These are phyloP conservation scores for Cyclotella atomus DNA, from an alignment of 108 stramenopile genomes.

Conservation along the genomic window DNA sequence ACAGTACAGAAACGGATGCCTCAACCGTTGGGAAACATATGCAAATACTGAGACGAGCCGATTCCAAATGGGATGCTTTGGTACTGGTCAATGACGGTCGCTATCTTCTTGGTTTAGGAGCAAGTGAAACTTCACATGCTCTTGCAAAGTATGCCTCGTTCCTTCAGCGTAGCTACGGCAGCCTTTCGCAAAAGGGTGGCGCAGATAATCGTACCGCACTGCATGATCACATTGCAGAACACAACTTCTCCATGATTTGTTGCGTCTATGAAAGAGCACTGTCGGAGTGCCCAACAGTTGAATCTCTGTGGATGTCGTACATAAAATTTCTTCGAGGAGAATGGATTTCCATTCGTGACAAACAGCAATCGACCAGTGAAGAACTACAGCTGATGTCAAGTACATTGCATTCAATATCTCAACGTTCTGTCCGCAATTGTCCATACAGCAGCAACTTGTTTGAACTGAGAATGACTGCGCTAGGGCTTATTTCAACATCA, in stretches of 20 bases:
- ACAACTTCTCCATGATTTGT: conserved; percentile 24
- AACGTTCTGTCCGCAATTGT: conserved; percentile 83
- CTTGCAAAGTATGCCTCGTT: conserved; percentile 59
- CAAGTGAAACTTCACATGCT: conserved; percentile 51
- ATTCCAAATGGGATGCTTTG: conserved; percentile 36
- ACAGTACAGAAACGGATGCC: conserved; percentile 17
- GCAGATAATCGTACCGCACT: conserved; percentile 7
- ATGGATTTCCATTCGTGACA: conserved; percentile 19
- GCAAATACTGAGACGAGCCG: conserved; percentile 32
- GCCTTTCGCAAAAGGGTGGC: conserved; percentile 29
- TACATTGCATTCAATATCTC: conserved; percentile 53
- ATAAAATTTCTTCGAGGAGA: conserved; percentile 55
- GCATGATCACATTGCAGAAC: conserved; percentile 26
- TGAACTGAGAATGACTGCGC: conserved; percentile 52
- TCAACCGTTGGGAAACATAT: conserved; percentile 38
- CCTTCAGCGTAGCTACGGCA: conserved; percentile 34
- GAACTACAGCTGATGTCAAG: conserved; percentile 20
- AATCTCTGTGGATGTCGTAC: conserved; percentile 77
- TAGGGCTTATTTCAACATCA: conserved; percentile 43
- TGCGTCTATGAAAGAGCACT: conserved; percentile 78
- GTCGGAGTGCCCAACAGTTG: conserved; percentile 88
- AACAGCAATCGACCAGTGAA: conserved; percentile 3
- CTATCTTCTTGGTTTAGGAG: conserved; percentile 72
- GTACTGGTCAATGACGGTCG: conserved; percentile 25
- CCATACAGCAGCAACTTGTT: conserved; percentile 70